phyloP scores from a whole-genome alignment of 768 basidiomycete genomes.

The Baorangia bicolor region DNA sequence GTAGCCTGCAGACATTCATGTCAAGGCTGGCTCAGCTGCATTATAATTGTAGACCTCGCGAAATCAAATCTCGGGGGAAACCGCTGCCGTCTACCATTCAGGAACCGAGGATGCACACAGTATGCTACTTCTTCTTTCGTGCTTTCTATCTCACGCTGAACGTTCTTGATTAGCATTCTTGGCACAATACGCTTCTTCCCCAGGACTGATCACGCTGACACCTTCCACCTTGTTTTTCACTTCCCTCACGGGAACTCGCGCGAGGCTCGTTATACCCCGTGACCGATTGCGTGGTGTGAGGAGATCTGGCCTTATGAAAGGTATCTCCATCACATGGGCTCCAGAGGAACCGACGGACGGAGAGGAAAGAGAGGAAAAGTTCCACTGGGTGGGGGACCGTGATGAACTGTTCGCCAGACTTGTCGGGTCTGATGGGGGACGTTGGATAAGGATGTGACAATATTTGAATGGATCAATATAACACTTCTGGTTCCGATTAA shows the following conservation, averaged over 20 bases:
- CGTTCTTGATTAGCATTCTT: conserved; percentile 48
- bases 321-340: conserved; percentile 49
- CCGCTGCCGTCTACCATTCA: background rate
- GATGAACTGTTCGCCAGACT: conserved; percentile 69
- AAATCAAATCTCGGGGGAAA: conserved; percentile 1
- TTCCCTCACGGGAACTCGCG: conserved; percentile 44
- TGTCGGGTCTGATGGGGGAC: conserved; percentile 47
- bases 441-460: conserved; percentile 48
- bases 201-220: conserved; percentile 62
- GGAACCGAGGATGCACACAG: conserved; percentile 33
- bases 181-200: conserved; percentile 52
- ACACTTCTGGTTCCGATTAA: conserved; percentile 12
- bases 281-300: conserved; percentile 52
- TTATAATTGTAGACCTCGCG: conserved; percentile 14
- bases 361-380: conserved; percentile 49
- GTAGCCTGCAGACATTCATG: conserved; percentile 21
- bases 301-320: conserved; percentile 54
- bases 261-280: conserved; percentile 48
- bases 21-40: background rate
- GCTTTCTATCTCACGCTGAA: background rate
- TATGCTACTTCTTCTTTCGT: conserved; percentile 20
- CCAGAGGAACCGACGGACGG: conserved; percentile 26
- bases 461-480: conserved; percentile 7
- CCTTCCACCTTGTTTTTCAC: conserved; percentile 51
- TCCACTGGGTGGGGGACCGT: conserved; percentile 57